Evolutionary conservation across 192 early-diverging fungal genomes (phyloP), one percentile per base, ranked within the genome.

Genomic region (Backusella tarrabulga): DNA sequence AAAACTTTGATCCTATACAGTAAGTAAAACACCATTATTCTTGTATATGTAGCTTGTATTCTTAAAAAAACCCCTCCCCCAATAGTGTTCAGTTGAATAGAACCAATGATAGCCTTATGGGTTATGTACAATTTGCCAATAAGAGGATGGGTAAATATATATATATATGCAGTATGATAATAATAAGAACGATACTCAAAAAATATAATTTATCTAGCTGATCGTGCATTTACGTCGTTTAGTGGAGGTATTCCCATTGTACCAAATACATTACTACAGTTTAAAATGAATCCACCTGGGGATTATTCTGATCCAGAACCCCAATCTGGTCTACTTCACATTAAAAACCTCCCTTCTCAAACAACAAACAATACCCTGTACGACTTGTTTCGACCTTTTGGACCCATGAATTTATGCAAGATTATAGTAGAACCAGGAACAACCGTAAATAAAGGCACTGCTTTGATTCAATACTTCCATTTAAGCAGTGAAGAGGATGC

Each of bases 161-260:
- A 68, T 21, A 76, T 32, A 68, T 44, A 54, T 40, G 21, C 36
- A 56, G 3, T 26, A 19, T 21, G 68, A 63, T 63, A 21, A 56
- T 56, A 56, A 26, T 56, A 56, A 56, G 8, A 56, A 63, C 54
- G 23, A 60, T 12, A 63, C 9, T 11, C 9, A 26, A 32, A 32
- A 32, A 63, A 3, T 32, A 56, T 42, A 32, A 42, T 42, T 32
- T 34, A 52, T 80, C 8, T 74, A 80, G 85, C 85, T 34, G 85
- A 86, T 41, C 70, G 76, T 54, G 85, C 85, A n/a, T 86, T 77
- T 74, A 78, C 85, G 7, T 52, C 83, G 0, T 84, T 82, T 21
- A 83, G 84, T 70, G 77, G 79, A 34, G 68, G 56, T 29, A 63
- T 70, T 17, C 42, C 71, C 5, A 50, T 83, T 34, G 38, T 56